A percentile compares a stretch with the other conserved stretches of the same genome.
Conservation (phyloP, 768 basidiomycete species). For the Boletus insuetus region DNA sequence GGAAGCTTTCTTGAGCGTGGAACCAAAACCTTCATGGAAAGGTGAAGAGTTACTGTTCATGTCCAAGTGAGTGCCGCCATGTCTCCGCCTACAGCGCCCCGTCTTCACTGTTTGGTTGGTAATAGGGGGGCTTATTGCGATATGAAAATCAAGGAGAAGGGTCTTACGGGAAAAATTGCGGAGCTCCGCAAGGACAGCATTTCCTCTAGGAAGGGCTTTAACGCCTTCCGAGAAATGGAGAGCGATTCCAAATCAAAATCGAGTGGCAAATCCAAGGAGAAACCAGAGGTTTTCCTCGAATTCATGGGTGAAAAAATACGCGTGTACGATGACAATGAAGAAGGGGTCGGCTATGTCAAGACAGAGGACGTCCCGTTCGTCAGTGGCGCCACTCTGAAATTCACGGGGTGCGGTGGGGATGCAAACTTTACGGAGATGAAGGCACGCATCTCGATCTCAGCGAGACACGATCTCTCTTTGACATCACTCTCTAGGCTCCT, state of each 20-base stretch:
- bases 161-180: slow-evolving; percentile 72
- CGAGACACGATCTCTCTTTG: not conserved
- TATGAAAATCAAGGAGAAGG: slow-evolving; percentile 96
- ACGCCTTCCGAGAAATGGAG: slow-evolving; percentile 73
- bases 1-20: slow-evolving; percentile 73
- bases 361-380: slow-evolving; percentile 42
- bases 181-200: slow-evolving; percentile 55
- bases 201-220: slow-evolving; percentile 57
- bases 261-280: slow-evolving; percentile 36
- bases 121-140: slow-evolving; percentile 80
- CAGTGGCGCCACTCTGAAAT: slow-evolving; percentile 46
- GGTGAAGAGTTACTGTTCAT: slow-evolving; percentile 76
- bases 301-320: slow-evolving; percentile 71
- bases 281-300: slow-evolving; percentile 66
- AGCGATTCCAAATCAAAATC: slow-evolving; percentile 35
- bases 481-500: slow-evolving; percentile 34
- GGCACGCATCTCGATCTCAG: slow-evolving; percentile 19
- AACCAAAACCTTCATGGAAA: slow-evolving; percentile 79
- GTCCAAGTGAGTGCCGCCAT: slow-evolving; percentile 64
- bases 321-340: slow-evolving; percentile 52
- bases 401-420: slow-evolving; percentile 50
- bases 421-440: slow-evolving; percentile 66
- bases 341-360: slow-evolving; percentile 44
- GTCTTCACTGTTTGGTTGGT: not conserved
- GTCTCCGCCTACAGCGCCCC: not conserved